Base-by-base conservation (phyloP, 2,329 filamentous ascomycete species). In the Colletotrichum sidae region DNA sequence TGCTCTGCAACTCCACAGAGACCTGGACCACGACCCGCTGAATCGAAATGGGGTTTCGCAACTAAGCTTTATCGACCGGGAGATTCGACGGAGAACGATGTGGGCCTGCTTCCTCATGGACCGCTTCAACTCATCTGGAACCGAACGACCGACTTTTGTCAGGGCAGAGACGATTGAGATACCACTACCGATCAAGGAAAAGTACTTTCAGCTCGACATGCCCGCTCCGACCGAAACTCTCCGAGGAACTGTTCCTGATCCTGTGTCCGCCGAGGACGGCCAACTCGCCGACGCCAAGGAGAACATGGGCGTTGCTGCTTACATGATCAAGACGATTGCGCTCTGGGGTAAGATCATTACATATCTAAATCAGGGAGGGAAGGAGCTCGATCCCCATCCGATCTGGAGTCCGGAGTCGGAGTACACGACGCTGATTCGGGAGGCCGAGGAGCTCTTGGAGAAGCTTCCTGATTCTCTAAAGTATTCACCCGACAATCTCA, bases 71-170 rank as follows among this genome's bases (percentile, higher is more conserved):
- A 93, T 94, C 13, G 96, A 98, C 76, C 90, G 93, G 35, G 96
- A 99, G 76, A 97, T 98, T 58, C 87, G 96, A 66, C 84, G 96
- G 70, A 88, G 96, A 61, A 96, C 94, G 2, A 98, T 99, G 95
- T 99, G 96, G 96, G 92, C 94, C 11, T 98, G 95, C 75, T 97
- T 97, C 73, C 78, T 97, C 61, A 97, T 98, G 94, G 96, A 99
- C 75, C 89, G 95, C 0, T 97, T 97, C 82, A 97, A 96, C 78
- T 97, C 95, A 0, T 97, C 94, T 1, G 95, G 96, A 2, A 96
- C 93, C 2, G 94, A 97, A 72, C 87, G 95, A 42, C 96, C 96
- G 17, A 92, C 93, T 57, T 97, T 97, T 70, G 91, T 97, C 59
- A 91, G 92, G 69, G 94, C 97, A 76, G 92, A 96, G 69, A 93